Base-by-base conservation (phyloP, 164 flowering plant genomes). In the Sedum album region DNA sequence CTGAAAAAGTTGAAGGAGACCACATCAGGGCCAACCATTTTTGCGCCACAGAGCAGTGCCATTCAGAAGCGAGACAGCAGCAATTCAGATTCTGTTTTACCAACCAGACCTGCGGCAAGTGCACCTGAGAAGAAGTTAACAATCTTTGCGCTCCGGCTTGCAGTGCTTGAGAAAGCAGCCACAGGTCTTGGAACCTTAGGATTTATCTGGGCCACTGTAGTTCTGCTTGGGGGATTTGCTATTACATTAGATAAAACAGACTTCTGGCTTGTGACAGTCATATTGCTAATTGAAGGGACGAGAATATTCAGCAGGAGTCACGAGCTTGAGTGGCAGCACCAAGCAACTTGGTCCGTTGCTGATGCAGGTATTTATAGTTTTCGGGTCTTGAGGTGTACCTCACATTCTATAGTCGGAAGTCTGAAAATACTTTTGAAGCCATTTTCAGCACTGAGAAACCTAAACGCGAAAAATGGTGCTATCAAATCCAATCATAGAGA, bases 121-220 rank as follows among this genome's bases (percentile, higher is more conserved):
- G 98, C 89, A 21, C 99, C 99, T 1, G 99, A 94, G 65, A 83
- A 85, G 81, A 84, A 85, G 74, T 87, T 93, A 20, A 93, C 97
- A 0, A 82, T 93, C 41, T 88, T 93, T 41, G 98, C 98, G 39
- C 92, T 93, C 15, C 82, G 87, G 36, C 87, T 93, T 0, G 93
- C 96, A 0, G 73, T 88, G 48, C 83, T 93, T 8, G 96, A 93
- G 71, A 93, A 94, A 72, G 67, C 88, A 46, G 99, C 97, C 0
- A 88, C 89, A n/a, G 83, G 96, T 6, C 67, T 91, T 6, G 99
- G 99, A 62, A 78, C 99, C 11, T 82, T 94, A 0, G 97, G 97
- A 0, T 94, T 91, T 77, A 86, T 94, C 72, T 94, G 99, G 99
- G 99, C 97, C 38, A 94, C 99, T 0, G 99, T 91, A 46, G 99